Evolutionary conservation across 768 basidiomycete genomes (phyloP), one percentile per base, ranked within the genome.

Genomic region (Termitomyces sp.): DNA sequence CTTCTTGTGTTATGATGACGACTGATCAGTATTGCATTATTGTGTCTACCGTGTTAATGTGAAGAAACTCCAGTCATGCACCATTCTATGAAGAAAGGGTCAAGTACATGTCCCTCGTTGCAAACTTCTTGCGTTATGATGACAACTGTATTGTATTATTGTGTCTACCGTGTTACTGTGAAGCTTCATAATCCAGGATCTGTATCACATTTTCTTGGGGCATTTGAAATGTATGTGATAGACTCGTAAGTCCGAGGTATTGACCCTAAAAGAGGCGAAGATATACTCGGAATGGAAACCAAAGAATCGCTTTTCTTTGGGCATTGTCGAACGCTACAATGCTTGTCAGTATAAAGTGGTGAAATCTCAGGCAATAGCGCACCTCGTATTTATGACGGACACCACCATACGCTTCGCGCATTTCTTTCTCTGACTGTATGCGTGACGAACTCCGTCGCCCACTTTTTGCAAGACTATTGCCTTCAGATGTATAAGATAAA

Each of bases 31-130:
- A 0, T 16, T n/a, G n/a, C n/a, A n/a, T n/a, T n/a, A n/a, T n/a
- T n/a, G n/a, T n/a, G n/a, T n/a, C n/a, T n/a, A n/a, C n/a, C n/a
- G n/a, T n/a, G n/a, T n/a, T n/a, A n/a, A n/a, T n/a, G n/a, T n/a
- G n/a, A n/a, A n/a, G n/a, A 38, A 66, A 77, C 4, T 76, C 77
- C 4, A 76, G 76, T 50, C 80, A 82, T 61, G 67, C 68, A n/a
- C 72, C 79, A 14, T 70, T 73, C 32, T 71, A 67, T 53, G 80
- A 81, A 65, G 78, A 80, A 65, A 62, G 67, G 28, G 73, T 73
- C 45, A 62, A 65, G 57, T 80, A 72, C 62, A 70, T 80, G 69
- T 42, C 71, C 42, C 50, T 76, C 0, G 66, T 77, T 3, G 64
- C 58, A 18, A 64, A 69, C 7, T 79, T 77, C 49, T 59, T 77